Base-by-base conservation (phyloP, 768 basidiomycete genomes). In the Naganishia onofrii region DNA sequence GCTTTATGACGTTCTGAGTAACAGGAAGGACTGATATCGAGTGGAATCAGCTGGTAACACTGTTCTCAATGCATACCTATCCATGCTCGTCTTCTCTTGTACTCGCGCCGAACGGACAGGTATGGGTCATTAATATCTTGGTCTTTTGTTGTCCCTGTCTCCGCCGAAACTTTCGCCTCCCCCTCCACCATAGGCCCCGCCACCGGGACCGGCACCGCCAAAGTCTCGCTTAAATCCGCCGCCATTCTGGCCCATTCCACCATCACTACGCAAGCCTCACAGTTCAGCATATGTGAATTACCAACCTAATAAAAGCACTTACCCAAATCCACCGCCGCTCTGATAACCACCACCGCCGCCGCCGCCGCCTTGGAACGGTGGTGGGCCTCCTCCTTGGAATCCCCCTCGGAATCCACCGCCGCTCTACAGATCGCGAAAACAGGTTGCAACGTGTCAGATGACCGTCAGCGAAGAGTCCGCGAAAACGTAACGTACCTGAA, bases 371-470 rank as follows among this genome's bases (percentile, higher is more conserved):
- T 70, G 56, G 38, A 58, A 60, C 6, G 42, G 42, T 15, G 42
- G 42, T 15, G 42, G 60, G n/a, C 63, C 71, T 17, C 82, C 78
- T n/a, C 82, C 81, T 29, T 42, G 46, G 55, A 73, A 71, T 56
- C 54, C 36, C 4, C 54, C 7, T 15, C 77, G 42, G 42, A 42
- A 42, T 7, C 83, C 82, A 36, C 84, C 84, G 5, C 84, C 84
- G 5, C 80, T 77, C 15, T 77, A 69, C 26, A 26, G 26, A 46
- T 23, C 6, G 23, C 23, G 8, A 70, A 68, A 29, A 28, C 12
- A 29, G 12, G 57, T 7, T 10, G 31, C 13, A 42, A 44, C 9
- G 60, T 13, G 42, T 23, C 38, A 63, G 23, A 58, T 15, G 7
- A n/a, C 15, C 10, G 38, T 55, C 13, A 1, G 15, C 15, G 19